phyloP scores from a whole-genome alignment of 768 basidiomycete species.

The Scleroderma bovista region DNA sequence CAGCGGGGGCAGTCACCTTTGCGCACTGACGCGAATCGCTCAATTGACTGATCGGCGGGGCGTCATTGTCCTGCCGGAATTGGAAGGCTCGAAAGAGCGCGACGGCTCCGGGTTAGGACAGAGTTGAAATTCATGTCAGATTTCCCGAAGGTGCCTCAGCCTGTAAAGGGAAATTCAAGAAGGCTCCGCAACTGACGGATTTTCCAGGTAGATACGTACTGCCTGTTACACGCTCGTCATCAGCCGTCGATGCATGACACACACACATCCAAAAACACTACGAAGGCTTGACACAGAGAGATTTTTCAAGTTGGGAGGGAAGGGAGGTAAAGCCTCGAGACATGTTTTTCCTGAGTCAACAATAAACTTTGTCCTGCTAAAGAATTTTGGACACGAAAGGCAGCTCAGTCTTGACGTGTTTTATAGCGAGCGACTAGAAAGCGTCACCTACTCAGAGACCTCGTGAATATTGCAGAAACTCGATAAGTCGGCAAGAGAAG shows the following conservation, averaged over 20 bases:
- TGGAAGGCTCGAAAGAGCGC: slow-evolving; percentile 8
- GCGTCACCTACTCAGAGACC: slow-evolving; percentile 25
- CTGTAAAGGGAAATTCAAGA: slow-evolving; percentile 52
- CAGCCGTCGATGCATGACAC: not conserved
- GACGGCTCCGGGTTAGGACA: slow-evolving; percentile 48
- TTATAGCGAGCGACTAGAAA: slow-evolving; percentile 21
- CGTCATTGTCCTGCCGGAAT: slow-evolving; percentile 1
- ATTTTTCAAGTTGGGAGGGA: slow-evolving; percentile 53
- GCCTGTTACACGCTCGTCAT: slow-evolving; percentile 34
- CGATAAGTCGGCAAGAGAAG: slow-evolving; percentile 39
- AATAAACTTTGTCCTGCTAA: slow-evolving; percentile 23
- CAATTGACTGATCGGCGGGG: slow-evolving; percentile 11
- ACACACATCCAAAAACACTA: slow-evolving; percentile 31
- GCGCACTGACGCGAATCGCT: slow-evolving; percentile 8
- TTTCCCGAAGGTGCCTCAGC: slow-evolving; percentile 55
- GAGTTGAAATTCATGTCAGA: slow-evolving; percentile 42
- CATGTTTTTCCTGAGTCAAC: slow-evolving; percentile 34
- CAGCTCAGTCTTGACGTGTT: slow-evolving; percentile 35
- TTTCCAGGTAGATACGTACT: slow-evolving; percentile 54
- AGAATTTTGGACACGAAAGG: slow-evolving; percentile 18
- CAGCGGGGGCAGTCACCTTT: slow-evolving; percentile 4
- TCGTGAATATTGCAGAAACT: slow-evolving; percentile 41
- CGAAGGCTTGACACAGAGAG: slow-evolving; percentile 60
- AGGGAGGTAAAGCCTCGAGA: slow-evolving; percentile 56
- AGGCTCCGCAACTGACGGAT: slow-evolving; percentile 50